Conservation (phyloP, 78 protist species). For the Dictyostelium discoideum region dicty_2.7 NC_007088.5:225001-225500, state of each 20-base stretch:
- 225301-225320: background rate
- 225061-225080: conserved; percentile 62
- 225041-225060: conserved; percentile 50
- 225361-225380: too few species aligned
- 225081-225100: background rate
- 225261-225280: background rate
- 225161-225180: conserved; percentile 75
- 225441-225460: too few species aligned
- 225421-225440: too few species aligned
- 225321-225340: too few species aligned
- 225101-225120: background rate
- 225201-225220: conserved; percentile 45
- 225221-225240: conserved; percentile 40
- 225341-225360: too few species aligned
- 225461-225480: too few species aligned
- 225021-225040: conserved; percentile 45
- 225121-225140: conserved; percentile 67
- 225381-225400: background rate
- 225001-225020: conserved; percentile 43
- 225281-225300: background rate
- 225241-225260: background rate
- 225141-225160: conserved; percentile 61
- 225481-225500: too few species aligned
- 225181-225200: conserved; percentile 61
- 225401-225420: too few species aligned